Evolutionary conservation across 2,329 filamentous ascomycete species (phyloP), one percentile per base, ranked within the genome.

Genomic region (Cladosporium austrohemisphaericum): DNA sequence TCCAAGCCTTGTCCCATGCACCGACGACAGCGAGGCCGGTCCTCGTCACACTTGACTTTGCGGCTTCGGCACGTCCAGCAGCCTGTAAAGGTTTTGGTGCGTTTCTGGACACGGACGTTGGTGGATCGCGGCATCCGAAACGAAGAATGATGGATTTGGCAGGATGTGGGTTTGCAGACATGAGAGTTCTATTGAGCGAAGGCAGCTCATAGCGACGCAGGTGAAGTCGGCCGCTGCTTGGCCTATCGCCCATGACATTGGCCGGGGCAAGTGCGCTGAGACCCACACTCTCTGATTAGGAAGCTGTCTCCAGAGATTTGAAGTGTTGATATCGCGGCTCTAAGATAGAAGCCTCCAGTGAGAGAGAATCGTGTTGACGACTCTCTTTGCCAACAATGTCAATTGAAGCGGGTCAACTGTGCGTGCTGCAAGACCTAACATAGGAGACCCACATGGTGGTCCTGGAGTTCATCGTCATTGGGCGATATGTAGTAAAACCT

Each of bases 31-130:
- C 7, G 8, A 1, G 41, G 41, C 8, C 18, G 19, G 13, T 10
- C 10, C 29, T 45, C 41, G 18, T 45, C 41, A n/a, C 41, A 45
- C 18, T 45, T 45, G 41, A 45, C 28, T 22, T 45, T 45, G 10
- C 41, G 29, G n/a, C 35, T 31, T 35, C 41, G 29, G n/a, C 41
- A 45, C n/a, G 41, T 45, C 41, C 41, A 45, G 10, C 41, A 45
- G 11, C 41, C 41, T 16, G 41, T 45, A 20, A 45, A 45, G 11
- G 41, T 45, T 22, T 45, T 45, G n/a, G 41, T 45, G 7, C 41
- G 41, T 25, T 45, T 45, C 18, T 45, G 23, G 23, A 5, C 20
- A 14, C n/a, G 29, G 35, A n/a, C n/a, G 35, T 9, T 3, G 10
- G 6, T 3, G 5, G 13, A 11, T 22, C 19, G 11, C 11, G 35